Evolutionary conservation across 805 yeast species (phyloP).

Genomic region (Kodamaea leandrae): DNA sequence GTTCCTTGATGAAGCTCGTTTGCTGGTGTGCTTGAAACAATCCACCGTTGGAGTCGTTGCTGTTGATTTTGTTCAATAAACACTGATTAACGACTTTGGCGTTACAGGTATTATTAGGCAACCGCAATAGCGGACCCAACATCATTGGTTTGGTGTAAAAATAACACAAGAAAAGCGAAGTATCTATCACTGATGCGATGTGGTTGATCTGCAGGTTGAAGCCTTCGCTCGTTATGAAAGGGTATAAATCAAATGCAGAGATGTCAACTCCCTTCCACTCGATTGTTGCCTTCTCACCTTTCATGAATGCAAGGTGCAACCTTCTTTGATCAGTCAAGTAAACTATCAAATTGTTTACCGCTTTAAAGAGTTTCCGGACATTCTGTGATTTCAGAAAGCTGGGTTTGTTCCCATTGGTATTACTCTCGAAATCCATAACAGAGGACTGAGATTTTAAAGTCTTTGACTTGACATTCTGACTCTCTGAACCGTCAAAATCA

Average conservation of each 20-base stretch:
- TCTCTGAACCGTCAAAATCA: constrained; percentile 12
- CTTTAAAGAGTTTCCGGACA: constrained; percentile 29
- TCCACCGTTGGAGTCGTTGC: neutral
- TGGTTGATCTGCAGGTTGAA: constrained; percentile 23
- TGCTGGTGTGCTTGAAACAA: constrained; percentile 15
- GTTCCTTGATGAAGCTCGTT: constrained; percentile 54
- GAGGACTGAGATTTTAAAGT: too few relatives aligned
- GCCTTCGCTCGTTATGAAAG: constrained; percentile 21
- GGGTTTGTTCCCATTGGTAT: constrained; percentile 1
- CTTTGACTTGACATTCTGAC: too few relatives aligned
- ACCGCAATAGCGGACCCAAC: constrained; percentile 78
- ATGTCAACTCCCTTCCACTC: constrained; percentile 49
- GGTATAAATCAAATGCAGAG: constrained; percentile 42
- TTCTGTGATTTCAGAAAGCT: constrained; percentile 19
- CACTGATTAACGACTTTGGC: constrained; percentile 56
- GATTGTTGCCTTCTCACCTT: constrained; percentile 24
- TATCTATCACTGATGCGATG: constrained; percentile 59
- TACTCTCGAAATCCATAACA: neutral
- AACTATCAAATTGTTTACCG: constrained; percentile 42
- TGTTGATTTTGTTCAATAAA: constrained; percentile 33
- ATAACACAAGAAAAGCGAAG: constrained; percentile 75
- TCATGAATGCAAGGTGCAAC: constrained; percentile 40
- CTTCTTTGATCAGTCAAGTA: constrained; percentile 54
- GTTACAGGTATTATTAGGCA: constrained; percentile 70
- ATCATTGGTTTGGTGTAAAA: constrained; percentile 63